Base-by-base conservation (phyloP, 352 stramenopile genomes). In the Phytophthora boehmeriae region DNA sequence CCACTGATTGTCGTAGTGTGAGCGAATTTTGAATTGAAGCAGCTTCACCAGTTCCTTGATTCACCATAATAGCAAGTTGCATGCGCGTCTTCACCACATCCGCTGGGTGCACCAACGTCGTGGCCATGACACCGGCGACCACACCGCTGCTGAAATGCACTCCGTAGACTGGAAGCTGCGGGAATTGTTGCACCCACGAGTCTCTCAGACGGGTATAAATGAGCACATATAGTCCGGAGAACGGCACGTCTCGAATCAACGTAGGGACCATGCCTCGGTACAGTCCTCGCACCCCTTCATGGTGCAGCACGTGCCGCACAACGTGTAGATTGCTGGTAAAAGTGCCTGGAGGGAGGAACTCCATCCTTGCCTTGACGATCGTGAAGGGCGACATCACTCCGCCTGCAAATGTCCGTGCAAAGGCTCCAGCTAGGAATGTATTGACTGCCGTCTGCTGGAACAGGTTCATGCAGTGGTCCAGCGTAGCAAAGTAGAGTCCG, bases 81-180 rank as follows among this genome's bases (percentile, higher is more conserved):
- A 96, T 96, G 53, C 88, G 84, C 48, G 88, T 96, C 73, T 96
- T 96, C 28, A 95, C 72, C 9, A 96, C 88, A 66, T 96, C 88
- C 0, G 85, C 84, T 2, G 88, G 88, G 59, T 96, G 88, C 35
- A 93, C 86, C n/a, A 96, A 74, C 1, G 84, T 81, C 8, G 88
- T 96, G 35, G 87, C 86, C 22, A 92, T 46, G 30, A 93, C 72
- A 10, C 87, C 88, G 0, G 86, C 87, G 11, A 89, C 70, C 20
- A 95, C 76, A 28, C 86, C 88, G 44, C 85, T 94, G 63, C 71
- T 67, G 55, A 96, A 96, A 38, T 95, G 87, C 42, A 93, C 73
- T 5, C 70, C 65, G 42, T 90, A 93, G 23, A 59, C 52, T 25
- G 85, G 84, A 17, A 83, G 59, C 8, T 75, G 46, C 4, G 80